Evolutionary conservation across 768 basidiomycete genomes (phyloP).

Genomic region (Podaxis sp.): DNA sequence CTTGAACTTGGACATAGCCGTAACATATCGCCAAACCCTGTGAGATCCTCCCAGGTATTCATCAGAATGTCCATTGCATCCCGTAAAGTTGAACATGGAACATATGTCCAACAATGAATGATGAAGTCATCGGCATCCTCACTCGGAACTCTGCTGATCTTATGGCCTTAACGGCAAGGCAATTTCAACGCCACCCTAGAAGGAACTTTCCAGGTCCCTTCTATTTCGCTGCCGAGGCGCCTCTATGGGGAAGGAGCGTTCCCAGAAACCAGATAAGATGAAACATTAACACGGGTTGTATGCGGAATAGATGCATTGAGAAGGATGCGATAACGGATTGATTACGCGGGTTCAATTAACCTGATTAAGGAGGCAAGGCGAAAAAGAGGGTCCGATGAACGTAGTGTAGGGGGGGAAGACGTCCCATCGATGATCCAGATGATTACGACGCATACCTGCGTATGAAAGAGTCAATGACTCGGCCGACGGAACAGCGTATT

Average conservation of each 20-base stretch:
- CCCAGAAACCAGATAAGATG: neutral
- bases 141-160: neutral
- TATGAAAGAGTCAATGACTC: neutral
- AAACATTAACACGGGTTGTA: neutral
- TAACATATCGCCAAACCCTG: neutral
- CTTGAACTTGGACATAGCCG: neutral
- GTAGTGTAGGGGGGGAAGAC: neutral
- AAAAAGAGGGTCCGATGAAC: neutral
- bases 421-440: neutral
- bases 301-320: neutral
- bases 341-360: constrained; percentile 1
- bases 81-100: neutral
- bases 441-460: constrained; percentile 12
- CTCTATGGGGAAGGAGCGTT: neutral
- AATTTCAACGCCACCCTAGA: neutral
- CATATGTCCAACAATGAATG: neutral
- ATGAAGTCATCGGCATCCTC: neutral
- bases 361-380: neutral
- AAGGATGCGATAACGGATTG: neutral
- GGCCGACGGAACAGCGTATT: constrained; percentile 18
- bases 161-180: neutral
- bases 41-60: neutral
- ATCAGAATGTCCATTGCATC: neutral
- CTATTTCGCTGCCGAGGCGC: neutral
- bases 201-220: constrained; percentile 4